phyloP scores from a whole-genome alignment of 192 early-diverging fungal genomes.

The Linnemannia zychae region DNA sequence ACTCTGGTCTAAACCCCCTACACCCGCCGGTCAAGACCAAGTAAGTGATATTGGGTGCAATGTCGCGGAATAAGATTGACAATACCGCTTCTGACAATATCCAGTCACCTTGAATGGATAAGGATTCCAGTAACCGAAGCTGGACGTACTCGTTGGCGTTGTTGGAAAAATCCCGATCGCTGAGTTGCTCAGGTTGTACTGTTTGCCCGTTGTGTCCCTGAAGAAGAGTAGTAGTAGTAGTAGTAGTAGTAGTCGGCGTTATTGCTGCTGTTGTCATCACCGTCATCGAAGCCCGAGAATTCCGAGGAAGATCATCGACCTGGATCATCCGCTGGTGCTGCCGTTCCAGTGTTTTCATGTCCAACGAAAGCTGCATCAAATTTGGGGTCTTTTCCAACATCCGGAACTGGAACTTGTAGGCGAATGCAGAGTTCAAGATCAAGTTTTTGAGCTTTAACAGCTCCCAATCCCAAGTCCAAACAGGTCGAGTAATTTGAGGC shows the following conservation, averaged over 20 bases:
- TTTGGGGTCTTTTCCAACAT: slow-evolving; percentile 13
- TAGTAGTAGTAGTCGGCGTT: too few relatives aligned
- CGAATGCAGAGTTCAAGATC: slow-evolving; percentile 4
- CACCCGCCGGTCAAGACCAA: not conserved
- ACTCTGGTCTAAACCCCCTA: not conserved
- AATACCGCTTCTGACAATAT: not conserved
- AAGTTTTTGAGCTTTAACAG: not conserved
- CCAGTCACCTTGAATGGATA: not conserved
- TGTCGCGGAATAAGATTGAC: not conserved
- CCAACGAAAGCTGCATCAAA: not conserved
- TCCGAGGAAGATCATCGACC: not conserved
- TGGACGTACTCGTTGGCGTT: not conserved
- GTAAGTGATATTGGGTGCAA: not conserved
- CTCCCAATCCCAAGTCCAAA: slow-evolving; percentile 37
- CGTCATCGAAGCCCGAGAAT: not conserved
- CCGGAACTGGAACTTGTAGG: slow-evolving; percentile 22
- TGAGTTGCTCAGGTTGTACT: too few relatives aligned
- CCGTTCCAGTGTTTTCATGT: not conserved
- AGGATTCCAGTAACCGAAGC: not conserved
- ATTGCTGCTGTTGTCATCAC: not conserved
- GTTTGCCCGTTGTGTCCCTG: too few relatives aligned
- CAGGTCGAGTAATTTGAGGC: too few relatives aligned
- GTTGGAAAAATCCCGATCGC: too few relatives aligned
- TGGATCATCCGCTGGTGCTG: not conserved
- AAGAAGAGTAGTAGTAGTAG: too few relatives aligned